Percentiles rank a stretch among this genome's conserved stretches.
phyloP scores from a whole-genome alignment of 2,329 filamentous ascomycete genomes.

The Penicillium frequentans region DNA sequence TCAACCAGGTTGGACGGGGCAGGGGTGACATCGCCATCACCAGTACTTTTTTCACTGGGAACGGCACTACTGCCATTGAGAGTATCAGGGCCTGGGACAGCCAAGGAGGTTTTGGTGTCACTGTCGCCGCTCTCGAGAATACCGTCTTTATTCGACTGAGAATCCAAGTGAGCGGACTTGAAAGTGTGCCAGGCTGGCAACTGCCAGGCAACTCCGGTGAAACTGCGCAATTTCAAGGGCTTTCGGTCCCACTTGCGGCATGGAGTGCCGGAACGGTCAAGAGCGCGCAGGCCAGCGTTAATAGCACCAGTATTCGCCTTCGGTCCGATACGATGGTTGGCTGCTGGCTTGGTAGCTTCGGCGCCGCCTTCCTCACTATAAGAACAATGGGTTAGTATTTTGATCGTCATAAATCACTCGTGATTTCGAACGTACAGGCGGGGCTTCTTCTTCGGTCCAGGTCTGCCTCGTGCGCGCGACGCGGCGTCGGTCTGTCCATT shows the following conservation, averaged over 20 bases:
- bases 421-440: slow-evolving; percentile 70
- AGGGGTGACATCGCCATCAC: slow-evolving; percentile 48
- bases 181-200: slow-evolving; percentile 76
- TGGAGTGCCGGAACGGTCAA: slow-evolving; percentile 87
- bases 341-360: slow-evolving; percentile 40
- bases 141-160: slow-evolving; percentile 52
- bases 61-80: slow-evolving; percentile 48
- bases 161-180: slow-evolving; percentile 39
- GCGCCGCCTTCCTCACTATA: slow-evolving; percentile 54
- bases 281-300: slow-evolving; percentile 90
- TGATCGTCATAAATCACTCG: background rate
- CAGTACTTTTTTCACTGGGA: slow-evolving; percentile 61
- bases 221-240: slow-evolving; percentile 82
- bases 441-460: slow-evolving; percentile 94
- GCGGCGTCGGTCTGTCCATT: slow-evolving; percentile 44
- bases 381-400: background rate
- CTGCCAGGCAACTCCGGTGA: slow-evolving; percentile 83
- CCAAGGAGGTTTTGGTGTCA: slow-evolving; percentile 58
- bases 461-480: slow-evolving; percentile 72
- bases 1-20: slow-evolving; percentile 49
- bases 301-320: slow-evolving; percentile 97
- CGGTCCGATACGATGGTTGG: slow-evolving; percentile 79
- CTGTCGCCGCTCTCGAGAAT: slow-evolving; percentile 57
- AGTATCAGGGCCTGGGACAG: slow-evolving; percentile 28
- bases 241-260: slow-evolving; percentile 90